phyloP scores from a whole-genome alignment of 177 flowering plant species.

The Tripterygium wilfordii region DNA sequence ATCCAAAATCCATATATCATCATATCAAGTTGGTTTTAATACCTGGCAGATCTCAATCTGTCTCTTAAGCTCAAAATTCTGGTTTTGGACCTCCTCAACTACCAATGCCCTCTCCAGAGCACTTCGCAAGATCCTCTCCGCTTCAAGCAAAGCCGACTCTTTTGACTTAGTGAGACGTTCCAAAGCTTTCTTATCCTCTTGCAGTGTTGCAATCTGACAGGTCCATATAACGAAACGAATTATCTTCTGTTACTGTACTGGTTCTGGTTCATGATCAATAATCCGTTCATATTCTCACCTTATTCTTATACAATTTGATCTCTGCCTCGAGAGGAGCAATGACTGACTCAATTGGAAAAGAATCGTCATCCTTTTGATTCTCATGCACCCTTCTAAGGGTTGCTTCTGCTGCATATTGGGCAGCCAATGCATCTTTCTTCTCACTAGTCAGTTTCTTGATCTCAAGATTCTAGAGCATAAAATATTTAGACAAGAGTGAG shows the following conservation, averaged over 20 bases:
- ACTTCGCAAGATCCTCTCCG: conserved; percentile 73
- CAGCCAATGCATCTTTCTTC: conserved; percentile 85
- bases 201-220: conserved; percentile 54
- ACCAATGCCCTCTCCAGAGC: conserved; percentile 88
- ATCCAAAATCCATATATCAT: background rate
- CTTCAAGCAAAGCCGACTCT: conserved; percentile 83
- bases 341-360: conserved; percentile 52
- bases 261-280: background rate
- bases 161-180: conserved; percentile 77
- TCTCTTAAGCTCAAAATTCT: conserved; percentile 75
- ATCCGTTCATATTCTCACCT: conserved; percentile 34
- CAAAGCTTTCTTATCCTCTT: conserved; percentile 83
- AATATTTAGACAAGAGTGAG: background rate
- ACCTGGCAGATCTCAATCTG: conserved; percentile 90
- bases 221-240: background rate
- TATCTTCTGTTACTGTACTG: too few relatives aligned
- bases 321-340: conserved; percentile 91
- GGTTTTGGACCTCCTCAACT: conserved; percentile 93
- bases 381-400: conserved; percentile 79
- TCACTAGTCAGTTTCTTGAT: conserved; percentile 58
- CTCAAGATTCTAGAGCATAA: conserved; percentile 69
- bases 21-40: conserved; percentile 27
- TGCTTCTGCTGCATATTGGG: conserved; percentile 93
- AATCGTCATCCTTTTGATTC: conserved; percentile 65
- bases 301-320: conserved; percentile 60